phyloP scores from a whole-genome alignment of 2,329 filamentous ascomycete genomes.

The Exophiala sp. region DNA sequence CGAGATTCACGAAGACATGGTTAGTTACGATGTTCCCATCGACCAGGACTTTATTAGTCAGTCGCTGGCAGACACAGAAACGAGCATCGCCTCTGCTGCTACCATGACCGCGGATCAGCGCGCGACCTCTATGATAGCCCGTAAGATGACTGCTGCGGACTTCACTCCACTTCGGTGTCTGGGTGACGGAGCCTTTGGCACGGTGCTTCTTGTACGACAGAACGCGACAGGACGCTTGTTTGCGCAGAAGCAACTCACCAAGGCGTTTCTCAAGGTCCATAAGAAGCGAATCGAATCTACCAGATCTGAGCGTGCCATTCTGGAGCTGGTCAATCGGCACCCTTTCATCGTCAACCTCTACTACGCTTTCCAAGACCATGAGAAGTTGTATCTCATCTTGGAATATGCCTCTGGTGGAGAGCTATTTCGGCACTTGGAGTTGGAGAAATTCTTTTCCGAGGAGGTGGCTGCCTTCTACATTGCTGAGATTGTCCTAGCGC shows the following conservation, averaged over 20 bases:
- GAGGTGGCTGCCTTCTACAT: slow-evolving; percentile 91
- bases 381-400: slow-evolving; percentile 94
- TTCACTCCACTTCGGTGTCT: slow-evolving; percentile 88
- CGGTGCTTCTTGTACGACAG: slow-evolving; percentile 89
- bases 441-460: slow-evolving; percentile 93
- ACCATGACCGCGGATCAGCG: slow-evolving; percentile 46
- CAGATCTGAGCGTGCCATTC: slow-evolving; percentile 88
- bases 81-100: slow-evolving; percentile 49
- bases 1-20: slow-evolving; percentile 63
- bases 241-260: slow-evolving; percentile 98
- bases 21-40: slow-evolving; percentile 78
- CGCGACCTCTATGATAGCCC: slow-evolving; percentile 40
- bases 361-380: slow-evolving; percentile 96
- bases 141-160: slow-evolving; percentile 87
- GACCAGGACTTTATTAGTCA: slow-evolving; percentile 77
- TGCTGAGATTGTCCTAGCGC: slow-evolving; percentile 92
- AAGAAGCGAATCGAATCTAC: slow-evolving; percentile 96
- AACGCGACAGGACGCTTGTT: slow-evolving; percentile 79
- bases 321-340: slow-evolving; percentile 93
- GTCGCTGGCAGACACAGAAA: slow-evolving; percentile 41
- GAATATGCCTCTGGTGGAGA: slow-evolving; percentile 97
- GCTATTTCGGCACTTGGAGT: slow-evolving; percentile 87
- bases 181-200: slow-evolving; percentile 93
- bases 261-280: slow-evolving; percentile 89
- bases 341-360: slow-evolving; percentile 97